Conservation (phyloP, 2,329 filamentous ascomycete genomes). For the Botrytis paeoniae region DNA sequence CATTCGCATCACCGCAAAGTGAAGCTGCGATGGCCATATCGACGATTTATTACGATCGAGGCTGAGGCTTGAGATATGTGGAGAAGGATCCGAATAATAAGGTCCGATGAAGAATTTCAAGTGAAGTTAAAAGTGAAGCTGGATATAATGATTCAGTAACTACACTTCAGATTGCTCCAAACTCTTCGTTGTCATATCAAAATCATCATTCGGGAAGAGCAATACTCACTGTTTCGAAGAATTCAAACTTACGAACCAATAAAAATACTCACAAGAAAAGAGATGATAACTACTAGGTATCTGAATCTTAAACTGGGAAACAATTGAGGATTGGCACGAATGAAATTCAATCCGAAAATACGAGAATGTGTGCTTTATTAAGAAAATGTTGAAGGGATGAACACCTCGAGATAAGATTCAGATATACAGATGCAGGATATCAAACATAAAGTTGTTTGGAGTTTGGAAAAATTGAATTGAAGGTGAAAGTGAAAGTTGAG, state of each 20-base stretch:
- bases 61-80: not conserved
- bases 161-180: not conserved
- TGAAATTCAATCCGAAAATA: not conserved
- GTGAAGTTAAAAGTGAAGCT: not conserved
- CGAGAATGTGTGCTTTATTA: not conserved
- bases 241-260: not conserved
- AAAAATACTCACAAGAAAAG: not conserved
- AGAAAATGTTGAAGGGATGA: not conserved
- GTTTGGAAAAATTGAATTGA: not conserved
- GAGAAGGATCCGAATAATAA: not conserved
- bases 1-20: constrained; percentile 19
- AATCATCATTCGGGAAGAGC: not conserved
- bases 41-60: not conserved
- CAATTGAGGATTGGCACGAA: not conserved
- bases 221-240: not conserved
- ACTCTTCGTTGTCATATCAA: not conserved
- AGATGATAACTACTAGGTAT: not conserved
- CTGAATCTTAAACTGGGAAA: not conserved
- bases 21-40: constrained; percentile 17
- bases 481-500: constrained; percentile 1
- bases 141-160: not conserved
- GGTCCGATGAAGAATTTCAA: not conserved
- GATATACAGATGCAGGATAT: not conserved
- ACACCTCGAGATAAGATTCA: not conserved
- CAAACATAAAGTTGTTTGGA: not conserved